Base-by-base conservation (phyloP, 2,329 filamentous ascomycete genomes). In the Colletotrichum sp. region DNA sequence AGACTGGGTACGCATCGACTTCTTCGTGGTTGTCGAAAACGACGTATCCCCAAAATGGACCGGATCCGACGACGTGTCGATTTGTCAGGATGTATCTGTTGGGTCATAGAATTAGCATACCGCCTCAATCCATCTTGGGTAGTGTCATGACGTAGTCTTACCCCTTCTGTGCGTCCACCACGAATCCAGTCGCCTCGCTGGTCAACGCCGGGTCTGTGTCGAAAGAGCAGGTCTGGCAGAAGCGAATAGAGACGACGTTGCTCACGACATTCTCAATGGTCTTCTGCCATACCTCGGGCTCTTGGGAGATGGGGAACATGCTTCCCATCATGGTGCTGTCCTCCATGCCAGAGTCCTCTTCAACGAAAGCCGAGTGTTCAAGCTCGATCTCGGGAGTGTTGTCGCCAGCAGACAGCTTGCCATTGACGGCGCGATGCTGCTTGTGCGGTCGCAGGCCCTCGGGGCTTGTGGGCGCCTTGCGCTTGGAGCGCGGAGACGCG, bases 1-100 rank as follows among this genome's bases (percentile, higher is more conserved):
- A 99, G 66, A 99, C 96, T 10, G 97, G 97, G 82, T 96, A 95
- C 64, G 98, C 96, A 84, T 99, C 97, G 80, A 97, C 97, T 88
- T 98, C 91, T 79, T 99, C 97, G 85, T 99, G 97, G 83, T 99
- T 99, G 85, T 99, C 98, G 84, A 99, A 99, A 80, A 99, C 96
- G 83, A 95, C 96, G 87, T 98, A 98, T 64, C 97, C 97, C 94
- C 96, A 99, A 86, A 99, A 99, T 2, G 97, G 97, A 1, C 97
- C 97, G 1, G 97, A 91, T 78, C 97, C 96, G 57, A 99, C 97
- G 36, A 99, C 97, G 87, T 99, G 97, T 75, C 95, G 92, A 84
- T 97, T 97, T 13, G 95, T 97, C 84, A 97, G 86, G 80, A 97
- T 96, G 83, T 96, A 96, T 80, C 90, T 90, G 77, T 63, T 59